Percentiles rank a stretch among this genome's conserved stretches.
Evolutionary conservation across 345 rosid species (phyloP).

Genomic region (Eucalyptus melliodora): DNA sequence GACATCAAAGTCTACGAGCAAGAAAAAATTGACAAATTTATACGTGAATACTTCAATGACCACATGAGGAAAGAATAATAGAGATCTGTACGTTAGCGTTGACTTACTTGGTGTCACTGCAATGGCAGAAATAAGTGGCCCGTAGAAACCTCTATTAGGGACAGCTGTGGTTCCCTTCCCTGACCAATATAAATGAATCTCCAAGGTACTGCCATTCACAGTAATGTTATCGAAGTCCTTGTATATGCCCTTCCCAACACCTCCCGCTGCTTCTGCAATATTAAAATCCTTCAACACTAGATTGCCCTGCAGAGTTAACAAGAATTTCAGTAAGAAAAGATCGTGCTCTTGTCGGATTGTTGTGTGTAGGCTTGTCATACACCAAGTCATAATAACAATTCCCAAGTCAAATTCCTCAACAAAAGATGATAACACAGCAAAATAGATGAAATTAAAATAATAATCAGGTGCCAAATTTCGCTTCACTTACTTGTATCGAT

Average conservation of each 20-base stretch:
- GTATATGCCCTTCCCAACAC: constrained; percentile 3
- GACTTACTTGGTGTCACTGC: constrained; percentile 72
- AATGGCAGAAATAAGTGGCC: constrained; percentile 87
- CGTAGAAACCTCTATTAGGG: constrained; percentile 60
- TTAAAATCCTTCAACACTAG: constrained; percentile 41
- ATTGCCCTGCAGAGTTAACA: constrained; percentile 31
- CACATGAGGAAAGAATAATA: not conserved
- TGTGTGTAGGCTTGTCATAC: not conserved
- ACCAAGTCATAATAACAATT: not conserved
- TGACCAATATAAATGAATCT: constrained; percentile 36
- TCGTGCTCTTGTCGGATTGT: not conserved
- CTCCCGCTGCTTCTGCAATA: constrained; percentile 65
- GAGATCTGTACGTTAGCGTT: not conserved
- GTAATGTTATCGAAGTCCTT: not conserved
- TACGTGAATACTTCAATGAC: not conserved
- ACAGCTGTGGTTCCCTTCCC: constrained; percentile 57
- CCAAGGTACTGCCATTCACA: not conserved
- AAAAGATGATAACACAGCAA: not conserved
- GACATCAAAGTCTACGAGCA: not conserved
- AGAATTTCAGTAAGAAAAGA: not conserved
- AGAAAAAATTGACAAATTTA: not conserved
- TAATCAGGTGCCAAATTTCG: not conserved
- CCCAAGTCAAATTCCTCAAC: not conserved
- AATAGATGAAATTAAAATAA: not conserved
- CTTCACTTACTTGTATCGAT: constrained; percentile 46